Percentiles rank a stretch among this genome's conserved stretches.
Conservation (phyloP, 176 grass and related monocot species). For the Chloris gayana region DNA sequence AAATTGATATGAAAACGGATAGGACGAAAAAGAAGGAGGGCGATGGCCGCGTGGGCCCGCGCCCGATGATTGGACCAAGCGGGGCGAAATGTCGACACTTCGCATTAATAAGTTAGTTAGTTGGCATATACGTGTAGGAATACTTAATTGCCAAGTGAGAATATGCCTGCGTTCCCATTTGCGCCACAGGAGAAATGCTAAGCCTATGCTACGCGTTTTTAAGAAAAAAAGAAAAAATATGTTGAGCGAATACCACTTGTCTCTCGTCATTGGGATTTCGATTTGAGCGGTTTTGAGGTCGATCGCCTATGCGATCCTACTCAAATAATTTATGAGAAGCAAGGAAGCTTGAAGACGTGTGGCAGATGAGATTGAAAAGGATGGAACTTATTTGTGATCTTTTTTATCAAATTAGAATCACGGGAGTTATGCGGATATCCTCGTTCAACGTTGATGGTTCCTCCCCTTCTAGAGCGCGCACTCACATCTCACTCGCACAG, state of each 20-base stretch:
- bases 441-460: neutral
- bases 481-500: neutral
- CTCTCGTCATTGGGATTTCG: too few relatives aligned
- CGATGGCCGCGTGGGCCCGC: neutral
- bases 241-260: neutral
- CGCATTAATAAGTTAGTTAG: constrained; percentile 47
- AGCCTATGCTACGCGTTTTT: too few relatives aligned
- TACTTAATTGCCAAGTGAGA: constrained; percentile 42
- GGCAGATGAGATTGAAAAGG: neutral
- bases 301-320: too few relatives aligned
- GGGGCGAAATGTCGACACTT: constrained; percentile 47
- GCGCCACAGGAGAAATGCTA: constrained; percentile 15
- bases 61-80: neutral
- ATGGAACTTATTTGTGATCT: too few relatives aligned
- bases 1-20: constrained; percentile 16
- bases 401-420: too few relatives aligned
- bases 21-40: constrained; percentile 3
- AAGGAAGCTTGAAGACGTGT: neutral
- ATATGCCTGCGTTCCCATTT: constrained; percentile 26
- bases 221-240: too few relatives aligned
- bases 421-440: neutral
- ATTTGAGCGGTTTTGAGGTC: neutral
- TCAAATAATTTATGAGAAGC: too few relatives aligned
- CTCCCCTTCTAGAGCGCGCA: neutral
- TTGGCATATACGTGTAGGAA: neutral